Evolutionary conservation across 331 rosid genomes (phyloP).

Genomic region (Stylosanthes scabra): DNA sequence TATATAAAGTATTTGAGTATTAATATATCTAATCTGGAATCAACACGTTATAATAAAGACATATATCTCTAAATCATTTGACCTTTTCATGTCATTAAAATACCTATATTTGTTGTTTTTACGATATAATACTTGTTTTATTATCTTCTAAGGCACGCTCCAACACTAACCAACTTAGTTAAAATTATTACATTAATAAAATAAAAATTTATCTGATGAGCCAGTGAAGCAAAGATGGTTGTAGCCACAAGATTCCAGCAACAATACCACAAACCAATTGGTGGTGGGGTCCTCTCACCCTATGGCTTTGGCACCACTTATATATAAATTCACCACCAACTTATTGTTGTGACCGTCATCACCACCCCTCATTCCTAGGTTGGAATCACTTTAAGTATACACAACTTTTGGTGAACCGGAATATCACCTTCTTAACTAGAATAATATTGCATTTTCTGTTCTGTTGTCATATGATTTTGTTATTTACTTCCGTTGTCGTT

Average conservation of each 20-base stretch:
- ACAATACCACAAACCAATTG: constrained; percentile 24
- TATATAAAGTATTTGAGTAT: neutral
- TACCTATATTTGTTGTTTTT: constrained; percentile 32
- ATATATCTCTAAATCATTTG: neutral
- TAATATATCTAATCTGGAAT: neutral
- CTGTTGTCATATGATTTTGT: neutral
- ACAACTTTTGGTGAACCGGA: constrained; percentile 35
- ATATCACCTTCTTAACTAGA: constrained; percentile 1
- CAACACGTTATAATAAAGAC: constrained; percentile 13
- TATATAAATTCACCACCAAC: constrained; percentile 25
- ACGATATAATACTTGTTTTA: constrained; percentile 20
- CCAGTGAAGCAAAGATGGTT: constrained; percentile 8
- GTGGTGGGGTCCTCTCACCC: constrained; percentile 20
- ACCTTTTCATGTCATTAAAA: constrained; percentile 24
- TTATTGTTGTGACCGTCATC: constrained; percentile 40
- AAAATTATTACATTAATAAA: neutral
- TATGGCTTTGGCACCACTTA: constrained; percentile 13
- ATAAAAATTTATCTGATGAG: constrained; percentile 13
- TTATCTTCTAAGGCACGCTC: constrained; percentile 45
- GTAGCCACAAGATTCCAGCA: constrained; percentile 30
- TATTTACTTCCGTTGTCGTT: neutral
- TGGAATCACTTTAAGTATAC: constrained; percentile 43
- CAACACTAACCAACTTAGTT: constrained; percentile 45
- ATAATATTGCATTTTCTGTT: neutral
- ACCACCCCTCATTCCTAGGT: constrained; percentile 29